Evolutionary conservation across 192 early-diverging fungal species (phyloP).

Genomic region (Tieghemiomyces parasiticus): DNA sequence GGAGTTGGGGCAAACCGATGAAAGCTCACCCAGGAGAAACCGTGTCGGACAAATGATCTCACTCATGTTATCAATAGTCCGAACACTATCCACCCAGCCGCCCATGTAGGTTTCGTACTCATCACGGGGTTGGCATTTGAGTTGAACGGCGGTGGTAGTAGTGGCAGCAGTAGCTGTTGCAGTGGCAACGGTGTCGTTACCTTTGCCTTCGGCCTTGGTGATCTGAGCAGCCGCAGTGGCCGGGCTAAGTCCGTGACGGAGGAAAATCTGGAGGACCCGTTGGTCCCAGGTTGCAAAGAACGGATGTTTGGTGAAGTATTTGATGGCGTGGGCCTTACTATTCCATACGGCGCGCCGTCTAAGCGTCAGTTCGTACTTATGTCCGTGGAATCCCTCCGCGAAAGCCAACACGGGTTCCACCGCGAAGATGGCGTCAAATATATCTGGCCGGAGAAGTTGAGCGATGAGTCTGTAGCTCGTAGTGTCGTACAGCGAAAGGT

Average conservation of each 20-base stretch:
- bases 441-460: constrained; percentile 16
- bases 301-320: constrained; percentile 20
- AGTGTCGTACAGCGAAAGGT: too few relatives aligned
- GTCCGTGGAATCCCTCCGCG: background rate
- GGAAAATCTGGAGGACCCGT: too few relatives aligned
- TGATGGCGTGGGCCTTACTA: constrained; percentile 1
- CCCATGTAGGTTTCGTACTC: constrained; percentile 20
- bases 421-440: constrained; percentile 17
- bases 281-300: constrained; percentile 22
- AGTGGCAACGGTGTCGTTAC: too few relatives aligned
- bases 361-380: constrained; percentile 11
- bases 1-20: constrained; percentile 9
- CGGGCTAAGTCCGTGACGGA: too few relatives aligned
- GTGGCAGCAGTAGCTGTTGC: too few relatives aligned
- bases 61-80: constrained; percentile 12
- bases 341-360: constrained; percentile 18
- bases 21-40: constrained; percentile 21
- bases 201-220: too few relatives aligned
- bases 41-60: constrained; percentile 17
- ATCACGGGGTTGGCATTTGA: constrained; percentile 23
- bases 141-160: too few relatives aligned
- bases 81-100: constrained; percentile 11
- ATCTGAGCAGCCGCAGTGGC: too few relatives aligned
- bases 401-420: constrained; percentile 20
- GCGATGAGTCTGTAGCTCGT: constrained; percentile 12